Evolutionary conservation across 2,329 filamentous ascomycete genomes (phyloP).

Genomic region (Diplodia seriata): DNA sequence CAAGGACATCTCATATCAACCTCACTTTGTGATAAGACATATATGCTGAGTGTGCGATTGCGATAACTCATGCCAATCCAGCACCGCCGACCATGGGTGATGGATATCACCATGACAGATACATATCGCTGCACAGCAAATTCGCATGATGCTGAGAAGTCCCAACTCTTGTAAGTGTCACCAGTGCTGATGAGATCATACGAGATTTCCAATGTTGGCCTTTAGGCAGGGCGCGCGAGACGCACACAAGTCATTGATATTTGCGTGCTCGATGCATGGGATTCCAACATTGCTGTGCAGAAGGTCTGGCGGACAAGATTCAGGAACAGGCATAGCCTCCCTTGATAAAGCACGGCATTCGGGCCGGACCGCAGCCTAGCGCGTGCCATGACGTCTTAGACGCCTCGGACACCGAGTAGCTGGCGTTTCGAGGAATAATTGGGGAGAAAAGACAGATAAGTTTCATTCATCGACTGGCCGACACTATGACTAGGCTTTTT

Average conservation of each 20-base stretch:
- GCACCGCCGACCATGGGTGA: background rate
- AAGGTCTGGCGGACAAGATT: background rate
- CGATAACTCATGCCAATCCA: background rate
- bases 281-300: background rate
- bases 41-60: no score
- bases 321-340: slow-evolving; percentile 2
- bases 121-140: background rate
- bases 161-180: no score
- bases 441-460: background rate
- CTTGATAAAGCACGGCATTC: background rate
- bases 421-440: no score
- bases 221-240: no score
- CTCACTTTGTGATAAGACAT: no score
- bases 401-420: background rate
- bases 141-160: background rate
- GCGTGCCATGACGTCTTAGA: slow-evolving; percentile 1
- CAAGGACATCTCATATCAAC: no score
- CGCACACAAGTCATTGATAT: no score
- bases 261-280: no score
- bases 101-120: background rate
- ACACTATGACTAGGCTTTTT: background rate
- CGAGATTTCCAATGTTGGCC: no score
- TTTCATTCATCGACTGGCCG: background rate
- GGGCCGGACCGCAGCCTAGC: background rate
- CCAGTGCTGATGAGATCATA: background rate